A percentile compares a stretch with the other conserved stretches of the same genome.
These are phyloP conservation scores for Mixia osmundae DNA, from an alignment of 1,284 basidiomycete species.

Conservation along the genomic window DNA sequence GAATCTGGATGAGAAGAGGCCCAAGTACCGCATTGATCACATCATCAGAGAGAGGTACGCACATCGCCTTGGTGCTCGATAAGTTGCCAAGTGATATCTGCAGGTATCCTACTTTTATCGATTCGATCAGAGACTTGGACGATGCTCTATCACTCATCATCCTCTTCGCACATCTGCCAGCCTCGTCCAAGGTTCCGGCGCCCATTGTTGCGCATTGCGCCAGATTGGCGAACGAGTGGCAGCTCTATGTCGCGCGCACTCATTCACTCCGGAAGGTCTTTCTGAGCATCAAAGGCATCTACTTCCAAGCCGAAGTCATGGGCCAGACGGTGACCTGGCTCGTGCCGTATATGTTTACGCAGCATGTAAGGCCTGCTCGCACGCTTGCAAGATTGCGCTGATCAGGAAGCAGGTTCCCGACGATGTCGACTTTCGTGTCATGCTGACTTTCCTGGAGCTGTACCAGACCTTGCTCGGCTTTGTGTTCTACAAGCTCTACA, in stretches of 20 bases:
- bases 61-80: neutral
- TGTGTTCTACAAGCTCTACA: constrained; percentile 90
- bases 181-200: constrained; percentile 44
- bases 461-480: constrained; percentile 94
- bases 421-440: constrained; percentile 93
- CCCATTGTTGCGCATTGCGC: constrained; percentile 76
- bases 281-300: constrained; percentile 93
- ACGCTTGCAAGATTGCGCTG: neutral
- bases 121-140: constrained; percentile 87
- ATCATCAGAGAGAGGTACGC: constrained; percentile 83
- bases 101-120: constrained; percentile 91
- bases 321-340: constrained; percentile 84
- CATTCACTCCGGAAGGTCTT: constrained; percentile 71
- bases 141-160: constrained; percentile 90
- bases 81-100: neutral
- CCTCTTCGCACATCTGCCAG: constrained; percentile 73
- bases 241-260: constrained; percentile 82
- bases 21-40: constrained; percentile 64
- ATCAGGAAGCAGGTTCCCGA: constrained; percentile 45
- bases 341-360: constrained; percentile 93
- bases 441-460: constrained; percentile 93
- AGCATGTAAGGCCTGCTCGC: constrained; percentile 37
- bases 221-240: constrained; percentile 41
- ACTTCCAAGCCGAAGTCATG: constrained; percentile 88
- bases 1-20: constrained; percentile 64